Conservation (phyloP, 768 basidiomycete genomes). For the Paxillus rubicundulus region DNA sequence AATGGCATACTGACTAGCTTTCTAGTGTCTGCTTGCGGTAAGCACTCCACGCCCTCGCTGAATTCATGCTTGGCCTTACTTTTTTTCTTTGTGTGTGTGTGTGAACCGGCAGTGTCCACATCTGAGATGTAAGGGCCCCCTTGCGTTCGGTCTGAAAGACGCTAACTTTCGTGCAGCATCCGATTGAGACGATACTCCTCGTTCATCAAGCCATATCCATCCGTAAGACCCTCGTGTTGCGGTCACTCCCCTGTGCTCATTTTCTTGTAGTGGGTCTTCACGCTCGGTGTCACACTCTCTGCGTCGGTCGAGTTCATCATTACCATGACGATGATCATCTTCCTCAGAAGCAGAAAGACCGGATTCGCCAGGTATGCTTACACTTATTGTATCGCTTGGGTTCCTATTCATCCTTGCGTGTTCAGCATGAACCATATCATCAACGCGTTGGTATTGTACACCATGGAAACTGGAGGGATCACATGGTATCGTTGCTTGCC, state of each 20-base stretch:
- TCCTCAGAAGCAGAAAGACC: slow-evolving; percentile 32
- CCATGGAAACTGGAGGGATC: slow-evolving; percentile 50
- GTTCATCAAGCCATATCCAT: slow-evolving; percentile 32
- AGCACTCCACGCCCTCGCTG: background rate
- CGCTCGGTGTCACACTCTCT: slow-evolving; percentile 29
- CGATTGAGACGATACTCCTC: slow-evolving; percentile 27
- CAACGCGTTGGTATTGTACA: slow-evolving; percentile 49
- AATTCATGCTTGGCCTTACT: background rate
- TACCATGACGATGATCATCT: slow-evolving; percentile 29
- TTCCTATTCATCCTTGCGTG: background rate
- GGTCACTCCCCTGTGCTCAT: background rate
- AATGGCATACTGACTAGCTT: background rate
- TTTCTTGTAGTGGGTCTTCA: slow-evolving; percentile 30
- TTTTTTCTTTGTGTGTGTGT: too few species aligned
- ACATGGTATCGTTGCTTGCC: slow-evolving; percentile 35
- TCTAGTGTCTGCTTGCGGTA: slow-evolving; percentile 31
- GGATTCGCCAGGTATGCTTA: slow-evolving; percentile 27
- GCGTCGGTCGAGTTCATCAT: slow-evolving; percentile 35
- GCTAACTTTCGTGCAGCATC: slow-evolving; percentile 12
- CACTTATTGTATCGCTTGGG: background rate
- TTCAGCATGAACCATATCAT: slow-evolving; percentile 47
- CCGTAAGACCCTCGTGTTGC: slow-evolving; percentile 11
- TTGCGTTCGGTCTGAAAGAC: background rate
- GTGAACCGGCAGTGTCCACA: slow-evolving; percentile 25
- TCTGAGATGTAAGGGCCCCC: slow-evolving; percentile 27